These are phyloP conservation scores for Podospora pseudopauciseta DNA, from an alignment of 495 filamentous ascomycete species.

Conservation along the genomic window DNA sequence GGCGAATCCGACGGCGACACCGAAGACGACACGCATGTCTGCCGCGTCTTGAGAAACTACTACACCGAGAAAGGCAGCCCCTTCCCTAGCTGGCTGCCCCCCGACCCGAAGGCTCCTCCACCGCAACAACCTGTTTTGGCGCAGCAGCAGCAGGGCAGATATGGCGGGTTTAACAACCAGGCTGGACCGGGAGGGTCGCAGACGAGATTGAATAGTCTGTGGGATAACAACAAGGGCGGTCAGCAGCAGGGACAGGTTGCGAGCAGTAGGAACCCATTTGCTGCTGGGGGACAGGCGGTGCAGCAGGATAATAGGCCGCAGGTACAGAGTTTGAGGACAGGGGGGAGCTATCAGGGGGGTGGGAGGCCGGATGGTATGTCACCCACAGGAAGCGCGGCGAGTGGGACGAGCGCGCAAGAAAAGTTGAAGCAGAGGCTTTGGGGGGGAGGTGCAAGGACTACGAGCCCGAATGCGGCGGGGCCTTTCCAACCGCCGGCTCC, in stretches of 20 bases:
- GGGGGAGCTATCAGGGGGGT: slow-evolving; percentile 60
- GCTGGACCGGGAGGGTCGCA: slow-evolving; percentile 25
- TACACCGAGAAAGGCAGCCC: slow-evolving; percentile 83
- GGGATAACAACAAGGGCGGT: slow-evolving; percentile 64
- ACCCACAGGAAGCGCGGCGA: slow-evolving; percentile 31
- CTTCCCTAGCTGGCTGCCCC: slow-evolving; percentile 85
- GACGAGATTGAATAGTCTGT: slow-evolving; percentile 67
- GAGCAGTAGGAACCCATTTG: slow-evolving; percentile 22
- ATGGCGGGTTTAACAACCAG: slow-evolving; percentile 46
- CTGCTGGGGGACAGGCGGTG: slow-evolving; percentile 12
- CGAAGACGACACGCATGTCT: slow-evolving; percentile 92
- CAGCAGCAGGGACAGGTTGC: slow-evolving; percentile 45
- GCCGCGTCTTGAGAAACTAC: slow-evolving; percentile 90
- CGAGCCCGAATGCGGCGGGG: slow-evolving; percentile 35
- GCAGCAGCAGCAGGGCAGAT: slow-evolving; percentile 40
- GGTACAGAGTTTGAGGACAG: slow-evolving; percentile 66
- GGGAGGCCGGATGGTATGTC: slow-evolving; percentile 34
- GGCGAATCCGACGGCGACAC: slow-evolving; percentile 86
- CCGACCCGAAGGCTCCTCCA: slow-evolving; percentile 70
- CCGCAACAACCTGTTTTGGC: slow-evolving; percentile 50
- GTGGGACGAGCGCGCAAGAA: slow-evolving; percentile 42
- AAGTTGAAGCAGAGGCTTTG: slow-evolving; percentile 50
- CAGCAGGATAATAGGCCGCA: slow-evolving; percentile 32
- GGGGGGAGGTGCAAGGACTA: slow-evolving; percentile 42
- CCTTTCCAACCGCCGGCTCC: slow-evolving; percentile 41